phyloP scores from a whole-genome alignment of 352 stramenopile species.

The Globisporangium radiosum region DNA sequence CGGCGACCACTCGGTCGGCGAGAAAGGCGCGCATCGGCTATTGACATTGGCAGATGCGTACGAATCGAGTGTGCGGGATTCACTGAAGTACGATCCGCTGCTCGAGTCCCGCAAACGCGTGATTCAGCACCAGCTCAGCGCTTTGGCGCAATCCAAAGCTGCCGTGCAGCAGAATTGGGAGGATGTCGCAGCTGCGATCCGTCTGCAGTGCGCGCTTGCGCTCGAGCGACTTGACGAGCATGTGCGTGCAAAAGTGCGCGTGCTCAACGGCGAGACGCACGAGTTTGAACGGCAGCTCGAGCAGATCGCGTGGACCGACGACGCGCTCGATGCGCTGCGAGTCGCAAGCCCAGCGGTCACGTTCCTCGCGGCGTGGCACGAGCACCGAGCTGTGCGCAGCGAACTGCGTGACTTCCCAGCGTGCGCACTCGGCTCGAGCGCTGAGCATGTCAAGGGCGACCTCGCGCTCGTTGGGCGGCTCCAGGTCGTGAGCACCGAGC shows the following conservation, averaged over 20 bases:
- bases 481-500: constrained; percentile 32
- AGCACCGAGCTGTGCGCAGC: constrained; percentile 56
- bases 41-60: constrained; percentile 62
- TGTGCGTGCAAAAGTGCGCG: constrained; percentile 32
- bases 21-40: constrained; percentile 65
- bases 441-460: constrained; percentile 54
- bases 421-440: constrained; percentile 16
- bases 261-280: constrained; percentile 49
- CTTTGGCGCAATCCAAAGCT: constrained; percentile 27
- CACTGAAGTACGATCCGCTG: constrained; percentile 49
- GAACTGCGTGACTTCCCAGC: constrained; percentile 65
- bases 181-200: constrained; percentile 40
- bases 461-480: constrained; percentile 55
- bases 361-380: constrained; percentile 59
- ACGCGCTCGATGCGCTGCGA: constrained; percentile 49
- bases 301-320: constrained; percentile 70
- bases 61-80: constrained; percentile 56
- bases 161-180: constrained; percentile 34
- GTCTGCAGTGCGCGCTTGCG: constrained; percentile 40
- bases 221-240: constrained; percentile 38
- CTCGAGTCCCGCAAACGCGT: constrained; percentile 58
- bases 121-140: constrained; percentile 48
- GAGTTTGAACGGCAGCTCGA: constrained; percentile 60
- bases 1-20: constrained; percentile 70
- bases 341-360: constrained; percentile 32